Base-by-base conservation (phyloP, 2,329 filamentous ascomycete genomes). In the Coniochaeta sp. region DNA sequence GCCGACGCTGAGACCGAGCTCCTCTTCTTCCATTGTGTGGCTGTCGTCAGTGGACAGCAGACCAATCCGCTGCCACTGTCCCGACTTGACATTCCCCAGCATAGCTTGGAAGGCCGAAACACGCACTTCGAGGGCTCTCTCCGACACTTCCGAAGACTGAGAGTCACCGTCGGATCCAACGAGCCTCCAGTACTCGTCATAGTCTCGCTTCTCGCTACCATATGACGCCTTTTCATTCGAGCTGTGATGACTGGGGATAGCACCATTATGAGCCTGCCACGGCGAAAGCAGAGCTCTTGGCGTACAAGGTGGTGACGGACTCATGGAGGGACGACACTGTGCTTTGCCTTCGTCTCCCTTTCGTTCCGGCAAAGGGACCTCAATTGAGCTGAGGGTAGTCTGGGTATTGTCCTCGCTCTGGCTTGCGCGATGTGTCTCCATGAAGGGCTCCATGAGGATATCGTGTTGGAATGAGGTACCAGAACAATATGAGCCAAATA, bases 401-500 rank as follows among this genome's bases (percentile, higher is more conserved):
- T 67, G 67, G 31, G 60, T 66, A 8, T 62, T 60, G 9, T 43
- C 17, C 19, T 61, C 56, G 33, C 36, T 12, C 38, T 47, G 17
- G 16, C 19, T 57, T n/a, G 31, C 17, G 6, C 24, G 1, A n/a
- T 56, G 12, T 59, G 43, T 11, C 44, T 38, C 31, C 60, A 61
- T 28, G 57, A 72, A 60, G 16, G 70, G 67, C 59, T 78, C 73
- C 81, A 92, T 88, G 59, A 82, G 67, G 6, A 69, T 47, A 64
- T 96, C 91, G 66, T 93, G 86, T 1, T 76, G 73, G 68, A 93
- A 96, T 0, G 64, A 63, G 0, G 76, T 69, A 0, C 76, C 80
- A 0, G 82, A 84, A 70, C 91, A 96, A 31, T 85, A 74, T 24
- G 84, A 72, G 0, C 90, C 89, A 67, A 96, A 96, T 0, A 96